These are phyloP conservation scores for Parasitella parasitica DNA, from an alignment of 371 early-diverging fungal species.

Conservation along the genomic window DNA sequence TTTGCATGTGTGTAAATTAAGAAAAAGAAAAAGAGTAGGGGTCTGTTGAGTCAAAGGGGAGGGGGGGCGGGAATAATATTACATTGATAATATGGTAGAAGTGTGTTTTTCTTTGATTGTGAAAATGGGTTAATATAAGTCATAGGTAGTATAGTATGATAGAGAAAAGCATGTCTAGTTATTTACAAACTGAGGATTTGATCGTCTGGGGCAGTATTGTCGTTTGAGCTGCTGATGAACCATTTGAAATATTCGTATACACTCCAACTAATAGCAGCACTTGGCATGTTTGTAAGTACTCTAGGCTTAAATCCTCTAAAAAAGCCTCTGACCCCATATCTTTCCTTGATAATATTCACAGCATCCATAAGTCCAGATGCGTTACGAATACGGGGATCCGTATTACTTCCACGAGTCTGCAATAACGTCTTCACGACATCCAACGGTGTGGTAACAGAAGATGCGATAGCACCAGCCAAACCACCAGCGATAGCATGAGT, in stretches of 20 bases:
- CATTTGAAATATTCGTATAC: slow-evolving; percentile 86
- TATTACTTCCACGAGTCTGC: slow-evolving; percentile 79
- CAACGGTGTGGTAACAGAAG: slow-evolving; percentile 84
- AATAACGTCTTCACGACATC: slow-evolving; percentile 91
- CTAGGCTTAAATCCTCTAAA: slow-evolving; percentile 77
- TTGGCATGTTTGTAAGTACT: slow-evolving; percentile 83
- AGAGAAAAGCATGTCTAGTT: not conserved
- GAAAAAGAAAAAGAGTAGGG: not conserved
- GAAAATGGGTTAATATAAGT: not conserved
- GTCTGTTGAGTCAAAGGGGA: not conserved
- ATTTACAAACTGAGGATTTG: slow-evolving; percentile 9
- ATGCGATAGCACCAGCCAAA: slow-evolving; percentile 84
- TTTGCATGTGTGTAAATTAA: not conserved
- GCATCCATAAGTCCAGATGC: slow-evolving; percentile 72
- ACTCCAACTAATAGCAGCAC: slow-evolving; percentile 92
- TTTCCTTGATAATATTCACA: slow-evolving; percentile 66
- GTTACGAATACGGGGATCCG: slow-evolving; percentile 64
- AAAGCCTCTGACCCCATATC: slow-evolving; percentile 76
- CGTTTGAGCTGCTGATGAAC: slow-evolving; percentile 39
- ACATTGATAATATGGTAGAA: not conserved
- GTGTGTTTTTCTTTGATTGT: not conserved
- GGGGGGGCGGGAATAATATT: not conserved
- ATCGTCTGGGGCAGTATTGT: not conserved
- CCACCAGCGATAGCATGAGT: slow-evolving; percentile 85
- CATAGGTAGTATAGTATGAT: not conserved